Conservation (phyloP, 805 yeast species). For the Saccharomyces paradoxus region DNA sequence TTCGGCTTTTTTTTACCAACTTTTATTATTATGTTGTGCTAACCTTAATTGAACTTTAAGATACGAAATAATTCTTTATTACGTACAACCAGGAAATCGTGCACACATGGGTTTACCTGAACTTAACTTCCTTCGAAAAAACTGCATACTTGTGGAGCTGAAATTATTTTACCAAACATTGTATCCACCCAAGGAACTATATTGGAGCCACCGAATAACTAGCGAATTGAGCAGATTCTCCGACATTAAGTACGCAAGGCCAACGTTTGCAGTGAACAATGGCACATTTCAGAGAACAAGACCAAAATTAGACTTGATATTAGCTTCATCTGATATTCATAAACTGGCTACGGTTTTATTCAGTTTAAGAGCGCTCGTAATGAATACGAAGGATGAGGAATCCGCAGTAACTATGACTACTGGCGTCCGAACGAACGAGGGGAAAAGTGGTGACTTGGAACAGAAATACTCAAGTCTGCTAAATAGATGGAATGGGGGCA, state of each 20-base stretch:
- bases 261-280: conserved; percentile 7
- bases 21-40: not conserved
- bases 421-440: not conserved
- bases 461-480: not conserved
- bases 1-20: not conserved
- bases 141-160: conserved; percentile 12
- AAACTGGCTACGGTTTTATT: conserved; percentile 8
- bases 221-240: conserved; percentile 10
- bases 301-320: conserved; percentile 12
- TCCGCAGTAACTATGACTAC: not conserved
- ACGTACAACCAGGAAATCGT: not conserved
- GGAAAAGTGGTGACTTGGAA: not conserved
- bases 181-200: conserved; percentile 9
- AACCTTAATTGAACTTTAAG: not conserved
- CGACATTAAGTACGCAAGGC: conserved; percentile 14
- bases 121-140: conserved; percentile 4
- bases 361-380: conserved; percentile 5
- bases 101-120: conserved; percentile 1
- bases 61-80: not conserved
- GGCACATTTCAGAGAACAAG: conserved; percentile 6
- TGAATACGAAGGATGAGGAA: not conserved
- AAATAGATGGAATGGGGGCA: not conserved
- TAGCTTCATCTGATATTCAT: conserved; percentile 6
- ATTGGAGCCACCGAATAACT: conserved; percentile 5
- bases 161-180: conserved; percentile 5